phyloP scores from a whole-genome alignment of 305 asterid species.

The Caryopteris hybrid region DNA sequence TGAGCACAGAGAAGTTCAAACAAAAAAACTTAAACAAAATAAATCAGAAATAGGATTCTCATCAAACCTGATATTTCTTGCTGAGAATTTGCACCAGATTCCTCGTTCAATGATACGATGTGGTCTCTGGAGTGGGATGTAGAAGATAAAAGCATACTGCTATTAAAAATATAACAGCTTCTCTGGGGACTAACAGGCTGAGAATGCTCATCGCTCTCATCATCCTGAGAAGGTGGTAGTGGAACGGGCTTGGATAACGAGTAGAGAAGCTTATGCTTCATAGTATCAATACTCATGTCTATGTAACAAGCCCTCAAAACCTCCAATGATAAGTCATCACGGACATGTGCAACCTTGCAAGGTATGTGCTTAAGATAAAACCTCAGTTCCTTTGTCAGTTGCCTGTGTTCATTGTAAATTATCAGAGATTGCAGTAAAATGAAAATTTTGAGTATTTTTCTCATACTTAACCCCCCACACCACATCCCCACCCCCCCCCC shows the following conservation, averaged over 20 bases:
- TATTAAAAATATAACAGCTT: slow-evolving; percentile 21
- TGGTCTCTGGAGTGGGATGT: slow-evolving; percentile 19
- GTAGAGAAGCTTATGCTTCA: slow-evolving; percentile 36
- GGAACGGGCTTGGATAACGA: slow-evolving; percentile 47
- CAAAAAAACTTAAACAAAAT: not conserved
- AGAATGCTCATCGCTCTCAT: slow-evolving; percentile 30
- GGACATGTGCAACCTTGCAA: slow-evolving; percentile 53
- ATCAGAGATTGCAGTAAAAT: not conserved
- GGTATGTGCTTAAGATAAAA: slow-evolving; percentile 55
- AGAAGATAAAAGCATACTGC: slow-evolving; percentile 5
- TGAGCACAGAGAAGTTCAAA: not conserved
- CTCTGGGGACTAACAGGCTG: slow-evolving; percentile 17
- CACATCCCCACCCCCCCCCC: too few species aligned
- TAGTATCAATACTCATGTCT: slow-evolving; percentile 21
- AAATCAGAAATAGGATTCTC: not conserved
- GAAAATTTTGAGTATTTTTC: not conserved
- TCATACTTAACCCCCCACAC: too few species aligned
- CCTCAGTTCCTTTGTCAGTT: slow-evolving; percentile 48
- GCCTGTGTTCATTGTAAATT: slow-evolving; percentile 37
- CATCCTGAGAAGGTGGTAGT: slow-evolving; percentile 21
- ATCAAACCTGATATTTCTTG: slow-evolving; percentile 45
- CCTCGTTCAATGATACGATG: slow-evolving; percentile 18
- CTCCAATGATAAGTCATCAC: slow-evolving; percentile 40
- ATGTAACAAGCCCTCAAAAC: slow-evolving; percentile 37
- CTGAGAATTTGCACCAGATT: slow-evolving; percentile 21